Conservation (phyloP, 306 rosid species). For the Cercis canadensis region DNA sequence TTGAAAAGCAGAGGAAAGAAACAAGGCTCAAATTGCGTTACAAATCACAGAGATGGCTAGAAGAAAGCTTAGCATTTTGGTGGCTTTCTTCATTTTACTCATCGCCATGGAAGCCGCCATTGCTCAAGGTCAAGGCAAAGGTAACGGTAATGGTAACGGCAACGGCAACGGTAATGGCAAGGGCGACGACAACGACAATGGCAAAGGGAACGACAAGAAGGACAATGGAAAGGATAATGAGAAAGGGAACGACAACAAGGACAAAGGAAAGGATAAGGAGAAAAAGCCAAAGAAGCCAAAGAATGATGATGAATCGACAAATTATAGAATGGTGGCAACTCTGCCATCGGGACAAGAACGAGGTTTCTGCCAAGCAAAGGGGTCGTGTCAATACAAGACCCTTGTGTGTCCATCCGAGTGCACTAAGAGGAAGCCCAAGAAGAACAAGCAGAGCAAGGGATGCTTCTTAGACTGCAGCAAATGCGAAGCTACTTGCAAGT, state of each 20-base stretch:
- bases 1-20: slow-evolving; percentile 36
- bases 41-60: slow-evolving; percentile 42
- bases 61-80: slow-evolving; percentile 39
- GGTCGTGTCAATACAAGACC: slow-evolving; percentile 51
- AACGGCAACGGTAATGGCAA: too few species aligned
- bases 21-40: neutral
- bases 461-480: slow-evolving; percentile 71
- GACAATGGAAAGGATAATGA: neutral
- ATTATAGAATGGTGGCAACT: slow-evolving; percentile 43
- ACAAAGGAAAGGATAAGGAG: neutral
- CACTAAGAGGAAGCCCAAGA: slow-evolving; percentile 66
- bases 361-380: slow-evolving; percentile 54
- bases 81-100: slow-evolving; percentile 50
- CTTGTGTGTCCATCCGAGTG: slow-evolving; percentile 66
- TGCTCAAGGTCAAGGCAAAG: slow-evolving; percentile 43
- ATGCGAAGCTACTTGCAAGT: slow-evolving; percentile 85
- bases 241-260: neutral
- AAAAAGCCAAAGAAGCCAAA: neutral
- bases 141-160: slow-evolving; percentile 5
- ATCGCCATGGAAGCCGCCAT: slow-evolving; percentile 48
- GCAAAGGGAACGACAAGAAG: too few species aligned
- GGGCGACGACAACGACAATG: neutral
- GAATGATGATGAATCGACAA: slow-evolving; percentile 18
- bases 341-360: slow-evolving; percentile 56
- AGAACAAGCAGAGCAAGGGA: slow-evolving; percentile 71